Conservation (phyloP, 2,329 filamentous ascomycete species). For the Diaporthe sp. region DNA sequence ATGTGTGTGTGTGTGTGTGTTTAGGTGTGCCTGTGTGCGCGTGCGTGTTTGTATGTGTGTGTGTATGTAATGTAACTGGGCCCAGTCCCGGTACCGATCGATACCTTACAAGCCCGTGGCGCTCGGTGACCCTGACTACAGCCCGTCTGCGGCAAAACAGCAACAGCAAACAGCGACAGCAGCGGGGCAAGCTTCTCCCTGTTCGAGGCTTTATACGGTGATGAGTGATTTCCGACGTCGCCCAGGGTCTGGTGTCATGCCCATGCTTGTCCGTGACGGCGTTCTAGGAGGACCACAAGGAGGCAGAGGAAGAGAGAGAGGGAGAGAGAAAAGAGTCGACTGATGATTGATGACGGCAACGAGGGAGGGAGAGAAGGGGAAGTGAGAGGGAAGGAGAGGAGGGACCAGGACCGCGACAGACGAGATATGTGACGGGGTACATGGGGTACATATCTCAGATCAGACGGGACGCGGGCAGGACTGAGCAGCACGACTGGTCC, state of each 20-base stretch:
- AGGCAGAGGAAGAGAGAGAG: slow-evolving; percentile 35
- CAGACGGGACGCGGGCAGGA: slow-evolving; percentile 27
- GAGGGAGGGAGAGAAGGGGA: slow-evolving; percentile 45
- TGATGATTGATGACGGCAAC: slow-evolving; percentile 44
- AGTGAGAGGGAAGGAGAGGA: slow-evolving; percentile 32
- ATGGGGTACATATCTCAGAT: slow-evolving; percentile 41
- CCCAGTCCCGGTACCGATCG: background rate
- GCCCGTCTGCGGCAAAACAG: background rate
- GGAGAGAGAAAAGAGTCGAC: background rate
- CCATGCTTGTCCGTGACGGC: slow-evolving; percentile 33
- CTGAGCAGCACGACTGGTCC: slow-evolving; percentile 23
- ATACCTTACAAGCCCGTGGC: slow-evolving; percentile 2
- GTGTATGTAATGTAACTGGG: background rate
- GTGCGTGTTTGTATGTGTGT: no score
- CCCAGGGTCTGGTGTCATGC: slow-evolving; percentile 37
- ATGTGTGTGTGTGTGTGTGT: no score
- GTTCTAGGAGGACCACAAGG: slow-evolving; percentile 35
- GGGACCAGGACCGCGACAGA: slow-evolving; percentile 34
- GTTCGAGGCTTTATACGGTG: slow-evolving; percentile 1
- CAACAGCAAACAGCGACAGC: slow-evolving; percentile 1
- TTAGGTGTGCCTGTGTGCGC: no score
- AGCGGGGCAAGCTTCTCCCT: slow-evolving; percentile 14
- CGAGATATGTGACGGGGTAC: slow-evolving; percentile 40
- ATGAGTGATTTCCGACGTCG: slow-evolving; percentile 37
- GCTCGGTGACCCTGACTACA: background rate